A percentile compares a stretch with the other conserved stretches of the same genome.
These are phyloP conservation scores for Tylopilus vinaceipallidus DNA, from an alignment of 768 basidiomycete genomes.

Conservation along the genomic window DNA sequence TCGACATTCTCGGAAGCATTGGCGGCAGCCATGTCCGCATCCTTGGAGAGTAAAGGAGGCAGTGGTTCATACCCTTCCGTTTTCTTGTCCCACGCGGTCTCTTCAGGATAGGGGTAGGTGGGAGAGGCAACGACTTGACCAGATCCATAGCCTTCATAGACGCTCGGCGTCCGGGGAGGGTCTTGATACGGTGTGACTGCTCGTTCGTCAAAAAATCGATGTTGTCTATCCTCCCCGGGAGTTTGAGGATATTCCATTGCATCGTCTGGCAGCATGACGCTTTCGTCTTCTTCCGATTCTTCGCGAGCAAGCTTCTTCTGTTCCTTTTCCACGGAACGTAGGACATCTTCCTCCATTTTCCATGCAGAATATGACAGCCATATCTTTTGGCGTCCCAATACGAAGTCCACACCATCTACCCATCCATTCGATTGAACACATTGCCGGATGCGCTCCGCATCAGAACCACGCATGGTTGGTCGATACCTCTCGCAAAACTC, in stretches of 20 bases:
- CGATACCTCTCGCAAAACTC: slow-evolving; percentile 56
- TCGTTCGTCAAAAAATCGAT: slow-evolving; percentile 34
- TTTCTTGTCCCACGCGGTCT: slow-evolving; percentile 45
- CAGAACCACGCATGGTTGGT: slow-evolving; percentile 47
- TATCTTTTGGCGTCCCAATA: slow-evolving; percentile 49
- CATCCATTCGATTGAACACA: slow-evolving; percentile 52
- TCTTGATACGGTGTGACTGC: slow-evolving; percentile 29
- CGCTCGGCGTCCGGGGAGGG: slow-evolving; percentile 29
- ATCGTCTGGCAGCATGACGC: slow-evolving; percentile 39
- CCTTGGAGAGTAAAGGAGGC: slow-evolving; percentile 36
- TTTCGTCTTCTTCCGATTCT: slow-evolving; percentile 47
- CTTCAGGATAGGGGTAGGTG: slow-evolving; percentile 34
- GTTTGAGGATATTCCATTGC: slow-evolving; percentile 39
- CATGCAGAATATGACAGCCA: slow-evolving; percentile 57
- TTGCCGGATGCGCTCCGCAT: slow-evolving; percentile 46
- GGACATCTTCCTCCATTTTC: slow-evolving; percentile 58
- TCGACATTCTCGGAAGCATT: slow-evolving; percentile 50
- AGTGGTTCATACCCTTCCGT: slow-evolving; percentile 27
- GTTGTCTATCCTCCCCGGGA: slow-evolving; percentile 27
- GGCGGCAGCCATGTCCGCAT: slow-evolving; percentile 37
- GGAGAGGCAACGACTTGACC: slow-evolving; percentile 21
- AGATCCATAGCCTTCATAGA: slow-evolving; percentile 25
- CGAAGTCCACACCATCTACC: slow-evolving; percentile 54
- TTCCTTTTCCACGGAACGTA: slow-evolving; percentile 52
- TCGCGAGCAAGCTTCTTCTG: slow-evolving; percentile 39